Evolutionary conservation across 2,329 filamentous ascomycete species (phyloP).

Genomic region (Akanthomyces uredinophilus): DNA sequence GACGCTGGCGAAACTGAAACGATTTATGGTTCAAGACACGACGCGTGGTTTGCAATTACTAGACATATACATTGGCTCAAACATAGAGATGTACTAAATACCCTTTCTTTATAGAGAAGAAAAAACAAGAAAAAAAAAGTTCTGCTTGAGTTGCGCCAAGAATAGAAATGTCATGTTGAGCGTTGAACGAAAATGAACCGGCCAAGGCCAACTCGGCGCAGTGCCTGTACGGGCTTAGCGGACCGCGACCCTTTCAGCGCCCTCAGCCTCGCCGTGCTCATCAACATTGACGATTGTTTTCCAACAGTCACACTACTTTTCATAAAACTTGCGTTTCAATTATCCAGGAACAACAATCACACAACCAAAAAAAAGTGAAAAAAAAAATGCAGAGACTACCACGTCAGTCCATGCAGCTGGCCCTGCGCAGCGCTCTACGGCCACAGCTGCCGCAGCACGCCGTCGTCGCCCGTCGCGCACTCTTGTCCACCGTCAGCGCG

Average conservation of each 20-base stretch:
- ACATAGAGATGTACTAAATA: too few relatives aligned
- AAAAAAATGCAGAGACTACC: neutral
- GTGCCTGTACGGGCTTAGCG: neutral
- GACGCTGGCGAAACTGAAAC: too few relatives aligned
- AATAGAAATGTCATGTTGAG: too few relatives aligned
- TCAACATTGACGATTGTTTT: neutral
- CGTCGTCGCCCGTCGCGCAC: neutral
- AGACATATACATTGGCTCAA: too few relatives aligned
- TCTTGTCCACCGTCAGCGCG: neutral
- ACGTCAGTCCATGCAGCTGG: neutral
- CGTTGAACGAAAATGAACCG: constrained; percentile 8
- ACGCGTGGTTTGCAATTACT: too few relatives aligned
- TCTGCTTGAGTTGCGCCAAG: too few relatives aligned
- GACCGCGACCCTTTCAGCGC: neutral
- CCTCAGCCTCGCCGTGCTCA: neutral
- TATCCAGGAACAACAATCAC: neutral
- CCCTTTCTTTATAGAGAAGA: too few relatives aligned
- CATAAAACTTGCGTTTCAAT: neutral
- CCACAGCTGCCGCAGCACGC: neutral
- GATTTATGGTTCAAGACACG: too few relatives aligned
- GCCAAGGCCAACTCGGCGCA: neutral
- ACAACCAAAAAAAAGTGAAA: too few relatives aligned
- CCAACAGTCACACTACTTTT: neutral
- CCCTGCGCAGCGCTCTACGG: neutral
- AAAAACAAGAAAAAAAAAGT: too few relatives aligned